Evolutionary conservation across 2,329 filamentous ascomycete species (phyloP).

Genomic region (Daldinia sp.): DNA sequence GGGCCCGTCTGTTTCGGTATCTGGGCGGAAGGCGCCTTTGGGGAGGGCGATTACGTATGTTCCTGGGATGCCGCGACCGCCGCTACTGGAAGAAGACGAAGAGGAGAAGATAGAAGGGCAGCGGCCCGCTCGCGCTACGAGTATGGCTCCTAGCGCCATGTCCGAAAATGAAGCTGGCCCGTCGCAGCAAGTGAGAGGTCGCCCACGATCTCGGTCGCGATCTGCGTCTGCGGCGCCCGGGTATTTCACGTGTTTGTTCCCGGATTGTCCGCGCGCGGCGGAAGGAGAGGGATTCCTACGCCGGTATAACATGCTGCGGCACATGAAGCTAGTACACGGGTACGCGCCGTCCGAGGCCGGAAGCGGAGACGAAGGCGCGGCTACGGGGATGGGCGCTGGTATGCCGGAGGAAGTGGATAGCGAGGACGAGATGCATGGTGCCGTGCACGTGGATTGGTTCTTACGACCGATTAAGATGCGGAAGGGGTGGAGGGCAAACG

Average conservation of each 20-base stretch:
- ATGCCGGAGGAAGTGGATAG: conserved; percentile 48
- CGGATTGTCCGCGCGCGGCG: conserved; percentile 48
- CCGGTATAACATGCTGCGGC: conserved; percentile 50
- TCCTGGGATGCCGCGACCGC: conserved; percentile 41
- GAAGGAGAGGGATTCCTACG: conserved; percentile 49
- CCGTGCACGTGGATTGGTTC: conserved; percentile 74
- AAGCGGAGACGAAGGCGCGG: conserved; percentile 40
- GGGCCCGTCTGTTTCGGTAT: conserved; percentile 45
- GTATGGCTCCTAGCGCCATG: not conserved
- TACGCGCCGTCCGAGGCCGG: conserved; percentile 28
- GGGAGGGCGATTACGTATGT: conserved; percentile 39
- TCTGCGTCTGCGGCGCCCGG: conserved; percentile 36
- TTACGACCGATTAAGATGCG: conserved; percentile 62
- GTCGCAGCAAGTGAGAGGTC: conserved; percentile 13
- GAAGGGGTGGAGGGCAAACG: conserved; percentile 57
- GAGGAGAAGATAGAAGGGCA: conserved; percentile 20
- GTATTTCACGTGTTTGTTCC: conserved; percentile 49
- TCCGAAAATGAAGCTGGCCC: conserved; percentile 4
- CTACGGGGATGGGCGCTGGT: conserved; percentile 44
- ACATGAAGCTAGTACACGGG: conserved; percentile 56
- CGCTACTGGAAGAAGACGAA: conserved; percentile 29
- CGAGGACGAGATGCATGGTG: conserved; percentile 66
- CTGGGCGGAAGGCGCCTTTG: conserved; percentile 22
- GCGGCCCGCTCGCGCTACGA: not conserved
- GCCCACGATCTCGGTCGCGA: conserved; percentile 22